Evolutionary conservation across 2,329 filamentous ascomycete genomes (phyloP), one percentile per base, ranked within the genome.

Genomic region (Monilinia polystroma): DNA sequence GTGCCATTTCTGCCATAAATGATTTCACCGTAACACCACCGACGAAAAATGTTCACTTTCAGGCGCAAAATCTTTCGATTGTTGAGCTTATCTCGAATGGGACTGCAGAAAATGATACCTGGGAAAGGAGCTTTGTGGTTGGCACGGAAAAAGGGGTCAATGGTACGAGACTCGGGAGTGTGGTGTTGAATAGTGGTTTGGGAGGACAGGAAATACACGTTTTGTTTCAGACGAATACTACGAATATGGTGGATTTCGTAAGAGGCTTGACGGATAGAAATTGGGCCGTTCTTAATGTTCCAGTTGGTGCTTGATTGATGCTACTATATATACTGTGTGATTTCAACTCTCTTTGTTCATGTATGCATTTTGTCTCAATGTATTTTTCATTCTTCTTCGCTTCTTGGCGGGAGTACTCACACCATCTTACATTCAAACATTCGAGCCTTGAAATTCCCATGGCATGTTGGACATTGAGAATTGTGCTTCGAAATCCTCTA

Each of bases 31-130:
- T 38, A 4, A 32, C 29, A 20, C 57, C 57, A 11, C 43, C 57
- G 4, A 60, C 57, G 16, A 60, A 60, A 20, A 60, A 60, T 35
- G 43, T 60, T 20, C 57, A 51, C 29, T 53, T 63, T n/a, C 49
- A 63, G 26, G 49, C 43, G 26, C 43, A 51, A n/a, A 60, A 51
- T 60, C 57, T 60, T n/a, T 55, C 16, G 5, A 49, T 64, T 7
- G 10, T 49, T 20, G 16, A 49, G 6, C 2, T 56, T n/a, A 20
- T 49, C 11, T 64, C 41, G 4, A 49, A 49, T n/a, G 52, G 41
- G 4, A 26, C 43, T 1, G 62, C 12, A 35, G 41, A 16, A 12
- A 26, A 64, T 35, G 52, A n/a, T 7, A 49, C 29, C 0, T 38
- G 41, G 29, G 41, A 32, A 23, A 20, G 57, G 18, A 60, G 41